Percentiles rank a stretch among this genome's conserved stretches.
Conservation (phyloP, 176 grass and related monocot species). For the Miscanthus lutarioriparius region DNA sequence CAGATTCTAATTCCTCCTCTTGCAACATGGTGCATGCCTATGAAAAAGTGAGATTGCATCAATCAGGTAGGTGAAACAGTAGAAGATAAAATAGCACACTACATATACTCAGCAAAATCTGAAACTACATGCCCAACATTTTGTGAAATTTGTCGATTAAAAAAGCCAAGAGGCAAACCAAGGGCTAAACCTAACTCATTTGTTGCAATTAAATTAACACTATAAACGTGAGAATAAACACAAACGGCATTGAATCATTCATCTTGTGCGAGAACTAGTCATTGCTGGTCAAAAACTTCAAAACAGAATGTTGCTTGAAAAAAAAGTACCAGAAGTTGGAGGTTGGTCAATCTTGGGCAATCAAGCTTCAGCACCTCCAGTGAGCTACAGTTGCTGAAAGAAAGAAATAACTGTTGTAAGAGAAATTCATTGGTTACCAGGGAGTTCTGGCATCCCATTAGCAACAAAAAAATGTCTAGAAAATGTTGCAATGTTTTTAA, state of each 20-base stretch:
- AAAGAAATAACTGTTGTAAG: background rate
- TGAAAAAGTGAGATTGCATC: constrained; percentile 13
- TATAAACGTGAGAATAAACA: background rate
- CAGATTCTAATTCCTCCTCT: constrained; percentile 87
- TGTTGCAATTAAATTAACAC: background rate
- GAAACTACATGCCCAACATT: background rate
- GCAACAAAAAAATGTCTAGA: background rate
- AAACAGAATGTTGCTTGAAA: background rate
- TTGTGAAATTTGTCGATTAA: background rate
- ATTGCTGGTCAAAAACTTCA: background rate
- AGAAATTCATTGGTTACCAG: background rate
- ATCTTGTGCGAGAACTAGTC: background rate
- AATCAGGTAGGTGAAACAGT: background rate
- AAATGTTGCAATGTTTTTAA: background rate
- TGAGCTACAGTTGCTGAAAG: constrained; percentile 76
- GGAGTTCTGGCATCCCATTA: background rate
- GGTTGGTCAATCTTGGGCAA: constrained; percentile 82
- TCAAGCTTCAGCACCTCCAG: constrained; percentile 92
- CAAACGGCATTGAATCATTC: background rate
- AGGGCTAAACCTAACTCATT: background rate
- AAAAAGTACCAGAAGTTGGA: constrained; percentile 78
- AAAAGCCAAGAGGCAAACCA: background rate
- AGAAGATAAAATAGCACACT: background rate
- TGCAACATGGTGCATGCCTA: constrained; percentile 92
- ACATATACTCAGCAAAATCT: background rate